Evolutionary conservation across 768 basidiomycete species (phyloP), one percentile per base, ranked within the genome.

Genomic region (Nidularia pulvinata): DNA sequence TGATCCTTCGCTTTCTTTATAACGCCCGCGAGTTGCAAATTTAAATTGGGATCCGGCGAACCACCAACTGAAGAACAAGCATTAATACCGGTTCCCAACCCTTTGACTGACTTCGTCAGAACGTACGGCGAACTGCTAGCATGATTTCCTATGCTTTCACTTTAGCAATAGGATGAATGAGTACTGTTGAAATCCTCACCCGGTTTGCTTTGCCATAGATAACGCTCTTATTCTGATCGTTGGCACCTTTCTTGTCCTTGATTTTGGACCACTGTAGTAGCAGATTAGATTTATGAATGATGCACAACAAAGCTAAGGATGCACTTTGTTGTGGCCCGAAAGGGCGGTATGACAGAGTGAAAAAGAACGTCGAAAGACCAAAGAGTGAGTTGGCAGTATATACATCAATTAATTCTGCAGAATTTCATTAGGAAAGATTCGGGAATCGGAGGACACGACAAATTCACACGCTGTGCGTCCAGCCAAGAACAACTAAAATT

Each of bases 101-200:
- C 49, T 2, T 22, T 44, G 19, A 46, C 11, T 30, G 46, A n/a
- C n/a, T n/a, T n/a, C n/a, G n/a, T n/a, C n/a, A n/a, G 19, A 37
- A 48, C 78, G 57, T 63, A 89, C 88, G 71, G 68, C 81, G 77
- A 7, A 75, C 80, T n/a, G 88, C 87, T 32, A 78, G 62, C 6
- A 79, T 62, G 37, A 89, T 84, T 46, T 89, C 86, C 88, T 89
- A n/a, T n/a, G n/a, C n/a, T n/a, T n/a, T n/a, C n/a, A n/a, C n/a
- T n/a, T n/a, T n/a, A n/a, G n/a, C n/a, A n/a, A n/a, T n/a, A n/a
- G n/a, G n/a, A n/a, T n/a, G n/a, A n/a, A n/a, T n/a, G n/a, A n/a
- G n/a, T n/a, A n/a, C n/a, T n/a, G n/a, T n/a, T 45, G 10, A 2
- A 11, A 22, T 37, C 59, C 84, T 37, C 65, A 89, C 88, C 54